Conservation (phyloP, 352 stramenopile genomes). For the Blastocystis sp. region DNA sequence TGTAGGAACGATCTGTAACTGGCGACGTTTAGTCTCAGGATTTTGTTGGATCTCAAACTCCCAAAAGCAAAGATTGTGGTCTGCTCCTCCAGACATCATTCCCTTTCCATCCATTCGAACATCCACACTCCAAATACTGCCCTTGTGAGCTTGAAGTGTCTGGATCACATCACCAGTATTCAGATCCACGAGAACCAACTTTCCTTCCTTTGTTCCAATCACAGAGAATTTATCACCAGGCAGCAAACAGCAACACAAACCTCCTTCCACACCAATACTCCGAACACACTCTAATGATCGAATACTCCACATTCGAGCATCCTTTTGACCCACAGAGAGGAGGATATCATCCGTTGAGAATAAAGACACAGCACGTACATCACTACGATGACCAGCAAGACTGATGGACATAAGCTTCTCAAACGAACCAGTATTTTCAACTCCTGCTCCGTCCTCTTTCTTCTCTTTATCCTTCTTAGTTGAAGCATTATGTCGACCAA, state of each 20-base stretch:
- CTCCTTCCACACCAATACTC: constrained; percentile 77
- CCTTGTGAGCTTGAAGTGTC: constrained; percentile 78
- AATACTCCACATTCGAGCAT: constrained; percentile 84
- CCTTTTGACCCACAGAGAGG: constrained; percentile 75
- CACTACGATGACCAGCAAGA: constrained; percentile 79
- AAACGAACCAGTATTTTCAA: constrained; percentile 48
- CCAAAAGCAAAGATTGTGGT: constrained; percentile 98
- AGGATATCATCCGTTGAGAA: constrained; percentile 80
- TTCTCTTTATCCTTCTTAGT: constrained; percentile 54
- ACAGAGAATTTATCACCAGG: constrained; percentile 88
- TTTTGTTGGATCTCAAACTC: constrained; percentile 68
- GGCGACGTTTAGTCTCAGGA: constrained; percentile 66
- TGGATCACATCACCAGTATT: constrained; percentile 84
- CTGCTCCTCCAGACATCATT: constrained; percentile 86
- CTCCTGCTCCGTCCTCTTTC: neutral
- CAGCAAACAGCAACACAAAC: constrained; percentile 85
- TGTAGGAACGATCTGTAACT: constrained; percentile 83
- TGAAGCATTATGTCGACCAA: constrained; percentile 53
- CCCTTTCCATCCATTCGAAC: constrained; percentile 80
- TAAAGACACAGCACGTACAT: constrained; percentile 79
- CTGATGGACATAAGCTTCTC: constrained; percentile 69
- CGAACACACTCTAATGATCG: constrained; percentile 80
- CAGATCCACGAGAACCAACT: constrained; percentile 75
- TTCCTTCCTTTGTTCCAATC: constrained; percentile 86
- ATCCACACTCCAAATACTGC: constrained; percentile 90